phyloP scores from a whole-genome alignment of 306 rosid genomes.

The Ziziphus jujuba region DNA sequence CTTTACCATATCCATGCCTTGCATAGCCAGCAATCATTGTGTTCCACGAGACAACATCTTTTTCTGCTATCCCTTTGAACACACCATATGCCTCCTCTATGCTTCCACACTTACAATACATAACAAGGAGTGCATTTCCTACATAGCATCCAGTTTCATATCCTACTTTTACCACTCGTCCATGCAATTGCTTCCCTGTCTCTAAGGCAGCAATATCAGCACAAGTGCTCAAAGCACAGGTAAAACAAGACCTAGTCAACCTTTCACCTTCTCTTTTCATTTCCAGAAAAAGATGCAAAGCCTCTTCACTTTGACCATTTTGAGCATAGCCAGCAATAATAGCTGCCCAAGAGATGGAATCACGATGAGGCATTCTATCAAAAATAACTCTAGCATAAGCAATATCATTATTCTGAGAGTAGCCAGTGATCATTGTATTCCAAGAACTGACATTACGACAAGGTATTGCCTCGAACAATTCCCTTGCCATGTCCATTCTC shows the following conservation, averaged over 20 bases:
- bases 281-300: conserved; percentile 59
- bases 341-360: conserved; percentile 87
- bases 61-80: conserved; percentile 66
- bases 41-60: conserved; percentile 85
- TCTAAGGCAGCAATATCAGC: conserved; percentile 85
- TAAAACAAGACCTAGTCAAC: conserved; percentile 56
- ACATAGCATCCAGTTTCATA: conserved; percentile 65
- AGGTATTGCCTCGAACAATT: conserved; percentile 76
- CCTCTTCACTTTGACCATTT: conserved; percentile 70
- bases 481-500: conserved; percentile 57
- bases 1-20: conserved; percentile 81
- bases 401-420: conserved; percentile 59
- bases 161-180: conserved; percentile 62
- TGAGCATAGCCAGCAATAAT: conserved; percentile 82
- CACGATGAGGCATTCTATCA: conserved; percentile 68
- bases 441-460: conserved; percentile 65
- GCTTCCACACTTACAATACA: conserved; percentile 85
- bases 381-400: conserved; percentile 62
- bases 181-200: conserved; percentile 82
- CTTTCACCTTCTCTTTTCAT: conserved; percentile 68
- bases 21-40: conserved; percentile 77
- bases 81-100: conserved; percentile 63
- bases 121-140: conserved; percentile 86
- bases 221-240: conserved; percentile 78
- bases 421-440: conserved; percentile 82